Evolutionary conservation across 768 basidiomycete genomes (phyloP).

Genomic region (Chalciporus chontae): DNA sequence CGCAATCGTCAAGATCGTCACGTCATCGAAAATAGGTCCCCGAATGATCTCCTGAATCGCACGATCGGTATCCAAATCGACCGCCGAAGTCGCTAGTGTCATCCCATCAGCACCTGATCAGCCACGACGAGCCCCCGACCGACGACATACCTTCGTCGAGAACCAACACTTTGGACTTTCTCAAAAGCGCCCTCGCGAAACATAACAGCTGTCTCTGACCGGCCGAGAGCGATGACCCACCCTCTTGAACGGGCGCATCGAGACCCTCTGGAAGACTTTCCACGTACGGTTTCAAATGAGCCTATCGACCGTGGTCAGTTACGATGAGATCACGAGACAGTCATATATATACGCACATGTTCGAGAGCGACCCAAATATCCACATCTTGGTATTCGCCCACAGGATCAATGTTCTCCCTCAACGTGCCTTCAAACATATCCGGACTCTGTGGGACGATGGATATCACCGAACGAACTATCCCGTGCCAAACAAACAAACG

Average conservation of each 20-base stretch:
- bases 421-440: constrained; percentile 71
- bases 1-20: constrained; percentile 88
- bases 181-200: constrained; percentile 79
- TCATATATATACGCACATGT: constrained; percentile 39
- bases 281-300: constrained; percentile 66
- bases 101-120: no score
- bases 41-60: constrained; percentile 87
- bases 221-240: constrained; percentile 74
- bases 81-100: constrained; percentile 80
- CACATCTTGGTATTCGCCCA: constrained; percentile 65
- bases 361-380: constrained; percentile 87
- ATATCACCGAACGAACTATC: constrained; percentile 69
- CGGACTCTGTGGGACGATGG: constrained; percentile 82
- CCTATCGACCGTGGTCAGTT: constrained; percentile 32
- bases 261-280: constrained; percentile 62
- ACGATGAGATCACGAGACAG: background rate
- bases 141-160: constrained; percentile 89
- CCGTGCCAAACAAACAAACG: background rate
- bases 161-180: constrained; percentile 85
- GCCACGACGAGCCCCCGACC: no score
- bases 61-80: constrained; percentile 86
- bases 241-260: constrained; percentile 73
- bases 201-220: constrained; percentile 89
- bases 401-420: constrained; percentile 88
- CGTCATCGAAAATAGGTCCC: constrained; percentile 70